Evolutionary conservation across 78 protist species (phyloP), one percentile per base, ranked within the genome.

Genomic region (Bodo saltans): DNA sequence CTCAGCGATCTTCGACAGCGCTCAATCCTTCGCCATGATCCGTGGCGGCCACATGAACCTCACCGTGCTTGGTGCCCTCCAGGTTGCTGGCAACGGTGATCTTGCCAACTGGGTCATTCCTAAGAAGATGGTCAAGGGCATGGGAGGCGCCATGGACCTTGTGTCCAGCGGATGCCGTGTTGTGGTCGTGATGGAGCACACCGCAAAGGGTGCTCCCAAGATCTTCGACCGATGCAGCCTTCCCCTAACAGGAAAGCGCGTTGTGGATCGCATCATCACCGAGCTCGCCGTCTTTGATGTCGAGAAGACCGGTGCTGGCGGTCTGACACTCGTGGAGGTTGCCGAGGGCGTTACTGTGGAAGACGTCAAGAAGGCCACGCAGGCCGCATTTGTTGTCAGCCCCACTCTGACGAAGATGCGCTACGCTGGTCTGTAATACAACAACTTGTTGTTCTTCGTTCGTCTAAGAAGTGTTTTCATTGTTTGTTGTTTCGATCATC

Each of bases 141-240:
- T 95, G 96, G 98, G 98, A 68, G 98, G 98, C n/a, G 98, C 98
- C 53, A 95, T 97, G 98, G 99, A 97, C 73, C 72, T 97, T 41
- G 94, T 93, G 26, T 70, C 94, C 32, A 72, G 90, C 35, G 95
- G 96, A 0, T 86, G 91, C 21, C 88, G 93, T 28, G 98, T 97
- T 25, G 94, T 95, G 0, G 94, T 97, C 42, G 94, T 96, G 42
- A 97, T 95, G 97, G 98, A 97, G 83, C 98, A 95, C 87, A 88
- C 84, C 8, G 91, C 97, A 12, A 94, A 94, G 90, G 97, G 98
- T 0, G 40, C 75, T 17, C 92, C 85, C 78, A 96, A 96, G 90
- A 89, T 96, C 34, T 79, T 96, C 53, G 35, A 85, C 42, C 12
- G 35, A 21, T 96, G 98, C 85, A 70, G 89, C 8, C 89, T 96